These are phyloP conservation scores for Colletotrichum horii DNA, from an alignment of 2,329 filamentous ascomycete genomes.

Conservation along the genomic window DNA sequence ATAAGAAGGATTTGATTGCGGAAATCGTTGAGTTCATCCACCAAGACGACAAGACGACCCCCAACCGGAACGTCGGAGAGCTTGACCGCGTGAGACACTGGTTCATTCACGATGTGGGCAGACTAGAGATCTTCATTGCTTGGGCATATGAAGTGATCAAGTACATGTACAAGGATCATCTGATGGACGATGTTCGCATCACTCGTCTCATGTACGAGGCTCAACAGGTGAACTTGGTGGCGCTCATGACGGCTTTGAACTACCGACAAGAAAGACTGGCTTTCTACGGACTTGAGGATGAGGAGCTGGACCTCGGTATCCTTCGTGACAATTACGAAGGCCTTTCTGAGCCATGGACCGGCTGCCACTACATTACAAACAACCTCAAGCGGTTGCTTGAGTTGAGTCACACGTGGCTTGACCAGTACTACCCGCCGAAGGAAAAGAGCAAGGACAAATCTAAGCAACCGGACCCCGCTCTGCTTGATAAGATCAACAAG, in stretches of 20 bases:
- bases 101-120: slow-evolving; percentile 79
- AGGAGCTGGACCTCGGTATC: slow-evolving; percentile 70
- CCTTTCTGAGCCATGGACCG: slow-evolving; percentile 87
- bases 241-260: slow-evolving; percentile 69
- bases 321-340: slow-evolving; percentile 68
- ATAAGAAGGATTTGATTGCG: slow-evolving; percentile 73
- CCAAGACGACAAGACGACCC: slow-evolving; percentile 75
- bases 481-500: slow-evolving; percentile 51
- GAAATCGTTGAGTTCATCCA: slow-evolving; percentile 79
- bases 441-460: slow-evolving; percentile 33
- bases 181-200: slow-evolving; percentile 59
- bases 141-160: slow-evolving; percentile 82
- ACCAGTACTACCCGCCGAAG: slow-evolving; percentile 44
- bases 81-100: slow-evolving; percentile 83
- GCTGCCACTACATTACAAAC: slow-evolving; percentile 66
- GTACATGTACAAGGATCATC: slow-evolving; percentile 68
- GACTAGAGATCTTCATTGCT: slow-evolving; percentile 76
- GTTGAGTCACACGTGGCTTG: slow-evolving; percentile 61
- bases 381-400: slow-evolving; percentile 66
- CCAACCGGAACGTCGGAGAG: slow-evolving; percentile 69
- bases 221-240: slow-evolving; percentile 66
- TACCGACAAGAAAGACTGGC: slow-evolving; percentile 75
- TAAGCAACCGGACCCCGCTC: slow-evolving; percentile 39
- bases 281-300: slow-evolving; percentile 75
- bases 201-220: slow-evolving; percentile 72